Conservation (phyloP, 768 basidiomycete species). For the Leccinum variicolor region DNA sequence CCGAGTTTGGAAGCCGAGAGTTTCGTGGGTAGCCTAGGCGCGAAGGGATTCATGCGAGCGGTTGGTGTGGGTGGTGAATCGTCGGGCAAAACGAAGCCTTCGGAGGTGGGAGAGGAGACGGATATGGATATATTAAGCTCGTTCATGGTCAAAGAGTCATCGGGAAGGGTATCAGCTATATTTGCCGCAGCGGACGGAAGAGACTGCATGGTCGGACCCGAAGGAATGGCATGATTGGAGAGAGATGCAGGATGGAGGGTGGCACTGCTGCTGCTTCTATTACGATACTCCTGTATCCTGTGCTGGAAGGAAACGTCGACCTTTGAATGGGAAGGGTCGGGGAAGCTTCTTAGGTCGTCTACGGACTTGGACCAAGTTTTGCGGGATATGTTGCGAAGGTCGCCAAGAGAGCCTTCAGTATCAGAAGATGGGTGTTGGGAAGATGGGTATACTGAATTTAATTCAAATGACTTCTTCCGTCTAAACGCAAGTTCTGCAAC, state of each 20-base stretch:
- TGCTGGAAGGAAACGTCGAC: slow-evolving; percentile 54
- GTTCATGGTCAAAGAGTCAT: slow-evolving; percentile 15
- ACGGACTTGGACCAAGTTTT: slow-evolving; percentile 78
- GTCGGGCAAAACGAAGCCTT: slow-evolving; percentile 31
- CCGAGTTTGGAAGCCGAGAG: slow-evolving; percentile 52
- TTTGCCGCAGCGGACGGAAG: slow-evolving; percentile 36
- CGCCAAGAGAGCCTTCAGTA: slow-evolving; percentile 46
- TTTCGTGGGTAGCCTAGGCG: slow-evolving; percentile 69
- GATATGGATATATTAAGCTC: slow-evolving; percentile 45
- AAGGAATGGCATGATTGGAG: slow-evolving; percentile 22
- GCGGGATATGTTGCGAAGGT: slow-evolving; percentile 65
- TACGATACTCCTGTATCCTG: slow-evolving; percentile 63
- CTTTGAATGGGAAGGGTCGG: slow-evolving; percentile 32
- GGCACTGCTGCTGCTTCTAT: slow-evolving; percentile 53
- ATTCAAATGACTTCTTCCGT: slow-evolving; percentile 43
- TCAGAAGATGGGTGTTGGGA: slow-evolving; percentile 31
- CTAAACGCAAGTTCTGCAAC: slow-evolving; percentile 59
- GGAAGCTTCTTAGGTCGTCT: slow-evolving; percentile 68
- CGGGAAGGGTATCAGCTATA: slow-evolving; percentile 21
- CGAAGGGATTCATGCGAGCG: slow-evolving; percentile 65
- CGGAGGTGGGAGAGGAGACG: slow-evolving; percentile 42
- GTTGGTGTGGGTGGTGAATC: slow-evolving; percentile 45
- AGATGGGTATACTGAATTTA: slow-evolving; percentile 31
- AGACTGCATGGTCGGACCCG: slow-evolving; percentile 37
- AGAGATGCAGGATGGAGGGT: slow-evolving; percentile 41